A percentile compares a stretch with the other conserved stretches of the same genome.
These are phyloP conservation scores for Adansonia digitata DNA, from an alignment of 345 rosid species.

Conservation along the genomic window DNA sequence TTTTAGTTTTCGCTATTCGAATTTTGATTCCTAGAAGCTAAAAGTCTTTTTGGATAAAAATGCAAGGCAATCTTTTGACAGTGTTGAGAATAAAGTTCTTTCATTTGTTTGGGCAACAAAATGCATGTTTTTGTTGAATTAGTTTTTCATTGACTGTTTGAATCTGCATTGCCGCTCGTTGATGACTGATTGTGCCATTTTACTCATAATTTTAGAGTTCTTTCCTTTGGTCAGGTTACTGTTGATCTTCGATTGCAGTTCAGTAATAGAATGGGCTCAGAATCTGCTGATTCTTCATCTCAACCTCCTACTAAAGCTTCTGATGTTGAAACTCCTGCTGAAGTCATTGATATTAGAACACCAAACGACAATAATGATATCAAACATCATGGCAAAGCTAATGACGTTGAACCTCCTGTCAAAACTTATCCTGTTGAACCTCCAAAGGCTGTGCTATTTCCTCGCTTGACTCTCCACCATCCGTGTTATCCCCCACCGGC, in stretches of 20 bases:
- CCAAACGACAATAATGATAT: not conserved
- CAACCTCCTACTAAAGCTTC: slow-evolving; percentile 28
- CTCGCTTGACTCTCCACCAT: slow-evolving; percentile 27
- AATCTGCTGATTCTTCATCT: slow-evolving; percentile 31
- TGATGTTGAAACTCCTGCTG: slow-evolving; percentile 15
- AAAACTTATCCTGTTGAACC: not conserved
- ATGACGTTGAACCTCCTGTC: not conserved
- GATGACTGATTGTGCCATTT: not conserved
- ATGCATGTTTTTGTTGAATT: too few species aligned
- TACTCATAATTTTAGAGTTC: not conserved
- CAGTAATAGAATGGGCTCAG: slow-evolving; percentile 38
- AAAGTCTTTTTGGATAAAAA: too few species aligned
- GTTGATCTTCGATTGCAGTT: not conserved
- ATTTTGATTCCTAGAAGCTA: too few species aligned
- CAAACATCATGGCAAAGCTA: slow-evolving; percentile 12
- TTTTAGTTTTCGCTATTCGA: too few species aligned
- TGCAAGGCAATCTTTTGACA: too few species aligned
- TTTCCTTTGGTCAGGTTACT: not conserved
- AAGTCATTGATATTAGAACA: not conserved
- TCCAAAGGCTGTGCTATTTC: slow-evolving; percentile 19
- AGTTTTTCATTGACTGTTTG: too few species aligned
- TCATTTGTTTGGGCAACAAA: too few species aligned
- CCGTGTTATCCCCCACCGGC: slow-evolving; percentile 50
- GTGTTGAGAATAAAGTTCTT: too few species aligned
- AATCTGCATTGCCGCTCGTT: too few species aligned